A percentile compares a stretch with the other conserved stretches of the same genome.
phyloP scores from a whole-genome alignment of 371 early-diverging fungal species.

The Mortierella sp. region DNA sequence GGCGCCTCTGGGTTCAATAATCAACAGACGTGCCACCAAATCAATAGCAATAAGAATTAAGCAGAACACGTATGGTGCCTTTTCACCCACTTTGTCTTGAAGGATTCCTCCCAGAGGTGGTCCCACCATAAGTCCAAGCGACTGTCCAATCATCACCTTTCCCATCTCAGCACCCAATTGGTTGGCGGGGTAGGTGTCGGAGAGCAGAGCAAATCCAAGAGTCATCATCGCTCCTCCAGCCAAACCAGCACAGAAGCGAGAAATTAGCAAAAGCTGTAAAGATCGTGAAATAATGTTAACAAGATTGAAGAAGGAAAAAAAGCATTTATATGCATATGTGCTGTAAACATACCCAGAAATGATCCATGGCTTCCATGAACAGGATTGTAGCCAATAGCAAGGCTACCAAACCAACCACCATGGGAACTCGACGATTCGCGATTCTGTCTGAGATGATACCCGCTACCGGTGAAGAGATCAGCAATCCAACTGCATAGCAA shows the following conservation, averaged over 20 bases:
- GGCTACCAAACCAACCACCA: constrained; percentile 69
- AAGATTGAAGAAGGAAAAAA: not conserved
- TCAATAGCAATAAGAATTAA: constrained; percentile 72
- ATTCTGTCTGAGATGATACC: constrained; percentile 42
- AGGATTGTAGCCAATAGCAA: constrained; percentile 67
- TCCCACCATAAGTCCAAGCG: constrained; percentile 46
- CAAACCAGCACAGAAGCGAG: constrained; percentile 73
- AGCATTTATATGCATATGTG: not conserved
- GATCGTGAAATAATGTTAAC: too few relatives aligned
- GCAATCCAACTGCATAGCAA: constrained; percentile 38
- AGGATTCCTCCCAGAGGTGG: constrained; percentile 54
- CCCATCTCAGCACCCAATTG: constrained; percentile 72
- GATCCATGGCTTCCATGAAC: constrained; percentile 65
- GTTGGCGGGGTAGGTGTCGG: constrained; percentile 69
- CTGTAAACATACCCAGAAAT: constrained; percentile 58
- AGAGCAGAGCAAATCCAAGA: constrained; percentile 68
- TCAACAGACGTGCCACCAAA: constrained; percentile 63
- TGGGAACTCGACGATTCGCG: constrained; percentile 58
- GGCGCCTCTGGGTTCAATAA: constrained; percentile 63
- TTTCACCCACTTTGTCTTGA: constrained; percentile 70
- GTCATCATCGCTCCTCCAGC: constrained; percentile 73
- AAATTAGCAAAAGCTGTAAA: constrained; percentile 59
- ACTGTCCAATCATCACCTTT: constrained; percentile 58
- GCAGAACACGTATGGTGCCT: constrained; percentile 83
- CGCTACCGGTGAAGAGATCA: constrained; percentile 34